Evolutionary conservation across 768 basidiomycete genomes (phyloP).

Genomic region (Boletus reticulatus): DNA sequence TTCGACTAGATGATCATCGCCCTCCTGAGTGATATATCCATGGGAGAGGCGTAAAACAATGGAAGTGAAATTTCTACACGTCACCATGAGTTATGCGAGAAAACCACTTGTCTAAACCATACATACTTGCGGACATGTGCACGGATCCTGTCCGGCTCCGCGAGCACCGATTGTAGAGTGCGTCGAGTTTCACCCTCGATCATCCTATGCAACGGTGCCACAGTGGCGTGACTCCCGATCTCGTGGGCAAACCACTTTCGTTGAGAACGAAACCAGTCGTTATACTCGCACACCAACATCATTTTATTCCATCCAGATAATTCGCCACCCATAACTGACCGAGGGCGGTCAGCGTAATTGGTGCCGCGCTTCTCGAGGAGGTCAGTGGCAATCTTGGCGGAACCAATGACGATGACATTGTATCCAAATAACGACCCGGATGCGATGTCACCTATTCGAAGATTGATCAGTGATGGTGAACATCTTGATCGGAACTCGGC

Average conservation of each 20-base stretch:
- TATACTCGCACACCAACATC: constrained; percentile 10
- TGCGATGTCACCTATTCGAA: constrained; percentile 13
- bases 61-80: constrained; percentile 3
- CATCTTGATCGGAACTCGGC: background rate
- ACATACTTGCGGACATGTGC: constrained; percentile 15
- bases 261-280: constrained; percentile 10
- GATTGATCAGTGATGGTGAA: background rate
- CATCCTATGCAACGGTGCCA: constrained; percentile 12
- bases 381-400: constrained; percentile 38
- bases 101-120: no score
- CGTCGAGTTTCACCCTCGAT: constrained; percentile 18
- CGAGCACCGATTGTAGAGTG: constrained; percentile 5
- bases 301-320: constrained; percentile 19
- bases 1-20: constrained; percentile 36
- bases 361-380: constrained; percentile 44
- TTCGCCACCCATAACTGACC: constrained; percentile 14
- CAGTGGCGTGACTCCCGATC: background rate
- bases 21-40: constrained; percentile 37
- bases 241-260: constrained; percentile 16
- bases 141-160: constrained; percentile 1
- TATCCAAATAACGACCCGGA: constrained; percentile 15
- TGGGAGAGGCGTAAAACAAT: constrained; percentile 39
- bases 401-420: constrained; percentile 43
- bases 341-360: constrained; percentile 37
- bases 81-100: background rate